phyloP scores from a whole-genome alignment of 306 rosid species.

The Castanopsis chinensis region DNA sequence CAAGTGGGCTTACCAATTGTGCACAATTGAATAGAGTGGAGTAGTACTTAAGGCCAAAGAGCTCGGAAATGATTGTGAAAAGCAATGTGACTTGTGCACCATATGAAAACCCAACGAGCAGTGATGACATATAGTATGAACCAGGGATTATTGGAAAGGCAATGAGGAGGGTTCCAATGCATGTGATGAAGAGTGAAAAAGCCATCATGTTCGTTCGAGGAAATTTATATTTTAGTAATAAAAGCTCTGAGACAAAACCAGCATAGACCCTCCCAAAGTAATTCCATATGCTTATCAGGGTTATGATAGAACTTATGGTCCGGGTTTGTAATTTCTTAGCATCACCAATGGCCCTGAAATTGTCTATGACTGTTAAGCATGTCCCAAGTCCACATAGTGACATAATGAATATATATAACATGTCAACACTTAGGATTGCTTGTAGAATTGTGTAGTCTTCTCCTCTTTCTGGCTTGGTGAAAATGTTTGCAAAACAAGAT shows the following conservation, averaged over 20 bases:
- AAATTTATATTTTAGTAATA: conserved; percentile 23
- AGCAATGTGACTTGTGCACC: conserved; percentile 50
- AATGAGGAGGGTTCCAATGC: conserved; percentile 32
- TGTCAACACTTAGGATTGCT: conserved; percentile 40
- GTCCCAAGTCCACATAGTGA: conserved; percentile 39
- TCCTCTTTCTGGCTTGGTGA: conserved; percentile 36
- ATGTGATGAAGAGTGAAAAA: conserved; percentile 28
- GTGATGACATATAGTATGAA: conserved; percentile 31
- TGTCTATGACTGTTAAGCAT: conserved; percentile 37
- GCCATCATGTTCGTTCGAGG: conserved; percentile 40
- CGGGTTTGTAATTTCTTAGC: conserved; percentile 27
- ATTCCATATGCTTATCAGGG: conserved; percentile 47
- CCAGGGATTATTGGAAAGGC: conserved; percentile 40
- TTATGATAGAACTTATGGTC: conserved; percentile 26
- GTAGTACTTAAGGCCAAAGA: conserved; percentile 49
- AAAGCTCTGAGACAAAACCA: conserved; percentile 40
- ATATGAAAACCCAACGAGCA: conserved; percentile 38
- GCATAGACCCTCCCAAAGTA: conserved; percentile 45
- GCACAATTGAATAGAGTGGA: conserved; percentile 49
- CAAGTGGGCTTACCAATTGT: conserved; percentile 41
- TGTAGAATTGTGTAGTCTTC: conserved; percentile 51
- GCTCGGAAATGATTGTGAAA: conserved; percentile 48
- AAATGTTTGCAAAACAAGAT: conserved; percentile 15
- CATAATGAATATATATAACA: conserved; percentile 35
- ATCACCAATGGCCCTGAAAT: conserved; percentile 46